A percentile compares a stretch with the other conserved stretches of the same genome.
These are phyloP conservation scores for Brasenia schreberi DNA, from an alignment of 164 flowering plant species.

Conservation along the genomic window DNA sequence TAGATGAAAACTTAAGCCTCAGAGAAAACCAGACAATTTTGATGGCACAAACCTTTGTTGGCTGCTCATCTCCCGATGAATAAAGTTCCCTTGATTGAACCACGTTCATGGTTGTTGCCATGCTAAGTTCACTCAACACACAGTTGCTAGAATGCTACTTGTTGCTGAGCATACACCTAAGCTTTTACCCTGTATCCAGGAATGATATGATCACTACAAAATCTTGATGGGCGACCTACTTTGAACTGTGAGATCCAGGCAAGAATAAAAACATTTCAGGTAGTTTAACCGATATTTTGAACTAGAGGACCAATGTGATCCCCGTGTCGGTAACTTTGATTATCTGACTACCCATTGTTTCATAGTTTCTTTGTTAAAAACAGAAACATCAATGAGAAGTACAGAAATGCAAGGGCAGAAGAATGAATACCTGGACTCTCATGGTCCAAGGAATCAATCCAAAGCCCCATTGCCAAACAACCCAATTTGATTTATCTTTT, in stretches of 20 bases:
- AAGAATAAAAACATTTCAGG: not conserved
- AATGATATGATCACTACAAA: not conserved
- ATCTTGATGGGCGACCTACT: not conserved
- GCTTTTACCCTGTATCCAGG: constrained; percentile 10
- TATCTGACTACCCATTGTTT: not conserved
- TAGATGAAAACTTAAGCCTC: not conserved
- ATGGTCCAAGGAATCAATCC: not conserved
- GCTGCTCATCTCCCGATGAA: constrained; percentile 18
- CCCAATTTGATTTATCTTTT: too few relatives aligned
- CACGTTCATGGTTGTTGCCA: constrained; percentile 4
- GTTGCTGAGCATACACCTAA: constrained; percentile 5
- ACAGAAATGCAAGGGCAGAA: not conserved
- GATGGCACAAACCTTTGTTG: constrained; percentile 29
- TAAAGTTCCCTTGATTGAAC: constrained; percentile 14
- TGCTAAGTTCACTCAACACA: constrained; percentile 8
- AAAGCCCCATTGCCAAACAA: too few relatives aligned
- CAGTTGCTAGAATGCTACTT: constrained; percentile 2
- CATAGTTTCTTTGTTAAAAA: too few relatives aligned
- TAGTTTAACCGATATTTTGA: too few relatives aligned
- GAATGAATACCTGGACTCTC: not conserved
- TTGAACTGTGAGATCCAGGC: not conserved
- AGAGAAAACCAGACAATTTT: not conserved
- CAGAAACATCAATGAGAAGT: not conserved
- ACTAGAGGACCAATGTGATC: too few relatives aligned
- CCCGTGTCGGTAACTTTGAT: too few relatives aligned